Percentiles rank a stretch among this genome's conserved stretches.
These are phyloP conservation scores for Gossypium stocksii DNA, from an alignment of 345 rosid genomes.

Conservation along the genomic window DNA sequence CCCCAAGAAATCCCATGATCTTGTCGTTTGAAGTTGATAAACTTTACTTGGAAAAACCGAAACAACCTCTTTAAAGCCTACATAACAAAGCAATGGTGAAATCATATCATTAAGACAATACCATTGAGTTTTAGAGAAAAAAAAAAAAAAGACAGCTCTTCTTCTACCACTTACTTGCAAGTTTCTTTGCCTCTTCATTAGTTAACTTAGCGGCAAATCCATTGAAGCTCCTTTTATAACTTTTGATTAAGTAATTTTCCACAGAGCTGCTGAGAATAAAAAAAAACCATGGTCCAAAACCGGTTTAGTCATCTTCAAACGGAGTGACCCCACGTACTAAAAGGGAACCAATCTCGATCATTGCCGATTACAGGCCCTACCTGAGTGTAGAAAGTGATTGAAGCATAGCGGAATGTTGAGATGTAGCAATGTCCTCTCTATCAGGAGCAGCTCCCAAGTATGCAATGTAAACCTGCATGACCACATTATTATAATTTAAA, in stretches of 20 bases:
- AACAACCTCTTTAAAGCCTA: constrained; percentile 25
- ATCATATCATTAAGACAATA: neutral
- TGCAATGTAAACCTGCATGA: constrained; percentile 32
- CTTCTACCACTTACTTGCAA: constrained; percentile 26
- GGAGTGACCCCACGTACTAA: no score
- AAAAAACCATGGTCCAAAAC: no score
- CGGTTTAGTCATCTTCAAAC: no score
- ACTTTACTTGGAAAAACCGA: neutral
- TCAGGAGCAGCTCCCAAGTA: constrained; percentile 44
- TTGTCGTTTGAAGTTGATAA: constrained; percentile 27
- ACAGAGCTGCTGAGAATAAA: constrained; percentile 16
- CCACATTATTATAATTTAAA: no score
- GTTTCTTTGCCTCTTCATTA: constrained; percentile 32
- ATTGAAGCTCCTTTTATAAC: constrained; percentile 57
- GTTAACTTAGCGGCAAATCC: constrained; percentile 53
- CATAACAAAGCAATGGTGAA: neutral
- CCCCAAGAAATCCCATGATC: constrained; percentile 38
- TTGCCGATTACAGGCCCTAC: constrained; percentile 6
- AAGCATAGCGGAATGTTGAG: constrained; percentile 33
- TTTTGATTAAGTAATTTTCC: constrained; percentile 34
- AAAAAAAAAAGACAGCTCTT: neutral
- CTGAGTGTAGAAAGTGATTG: constrained; percentile 23
- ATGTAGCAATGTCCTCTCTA: constrained; percentile 21
- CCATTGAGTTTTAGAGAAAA: neutral
- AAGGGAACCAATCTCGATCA: no score